Conservation (phyloP, 345 rosid species). For the Murraya koenigii region DNA sequence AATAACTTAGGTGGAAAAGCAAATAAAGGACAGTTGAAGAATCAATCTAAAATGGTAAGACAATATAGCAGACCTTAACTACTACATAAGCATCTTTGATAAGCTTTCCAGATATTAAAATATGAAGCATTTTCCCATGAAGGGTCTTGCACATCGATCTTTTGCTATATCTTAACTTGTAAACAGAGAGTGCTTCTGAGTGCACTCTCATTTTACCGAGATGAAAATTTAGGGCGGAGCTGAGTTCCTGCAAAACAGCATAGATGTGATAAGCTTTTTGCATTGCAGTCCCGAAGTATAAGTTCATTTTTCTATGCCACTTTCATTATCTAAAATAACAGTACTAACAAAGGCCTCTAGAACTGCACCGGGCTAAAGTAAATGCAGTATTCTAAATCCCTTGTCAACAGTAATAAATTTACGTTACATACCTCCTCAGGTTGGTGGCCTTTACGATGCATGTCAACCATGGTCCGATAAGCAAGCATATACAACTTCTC, state of each 20-base stretch:
- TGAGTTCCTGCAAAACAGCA: constrained; percentile 56
- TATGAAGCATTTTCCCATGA: constrained; percentile 77
- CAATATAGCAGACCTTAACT: constrained; percentile 58
- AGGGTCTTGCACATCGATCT: constrained; percentile 74
- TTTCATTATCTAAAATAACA: background rate
- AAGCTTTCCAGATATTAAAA: constrained; percentile 65
- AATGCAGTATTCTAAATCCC: background rate
- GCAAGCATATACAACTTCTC: constrained; percentile 86
- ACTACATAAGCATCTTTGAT: constrained; percentile 83
- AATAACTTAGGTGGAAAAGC: background rate
- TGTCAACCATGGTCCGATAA: constrained; percentile 66
- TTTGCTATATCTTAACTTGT: constrained; percentile 70
- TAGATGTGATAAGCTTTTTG: constrained; percentile 9
- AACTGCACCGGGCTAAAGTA: too few relatives aligned
- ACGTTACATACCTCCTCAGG: constrained; percentile 66
- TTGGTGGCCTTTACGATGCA: constrained; percentile 79
- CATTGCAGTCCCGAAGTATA: background rate
- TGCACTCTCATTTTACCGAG: constrained; percentile 68
- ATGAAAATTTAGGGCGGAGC: constrained; percentile 63
- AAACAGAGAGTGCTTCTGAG: constrained; percentile 71
- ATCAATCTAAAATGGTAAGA: background rate
- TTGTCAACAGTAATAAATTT: background rate
- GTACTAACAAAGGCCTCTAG: too few relatives aligned
- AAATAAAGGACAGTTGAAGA: background rate
- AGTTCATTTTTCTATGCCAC: background rate